Base-by-base conservation (phyloP, 2,329 filamentous ascomycete species). In the Alternaria sp. region DNA sequence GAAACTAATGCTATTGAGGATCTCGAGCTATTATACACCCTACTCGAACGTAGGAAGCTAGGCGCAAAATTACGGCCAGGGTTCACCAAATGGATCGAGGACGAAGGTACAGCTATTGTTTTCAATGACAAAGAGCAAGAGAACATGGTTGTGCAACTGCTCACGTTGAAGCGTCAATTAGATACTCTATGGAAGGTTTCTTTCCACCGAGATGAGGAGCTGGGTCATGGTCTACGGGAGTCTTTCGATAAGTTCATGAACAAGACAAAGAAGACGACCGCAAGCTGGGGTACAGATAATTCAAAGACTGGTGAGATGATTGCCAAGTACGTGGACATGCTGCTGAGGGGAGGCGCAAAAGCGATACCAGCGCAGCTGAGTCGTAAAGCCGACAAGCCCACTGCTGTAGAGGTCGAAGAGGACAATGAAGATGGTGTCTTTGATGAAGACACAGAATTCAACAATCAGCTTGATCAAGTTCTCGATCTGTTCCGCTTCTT, bases 291-390 rank as follows among this genome's bases (percentile, higher is more conserved):
- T 51, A 92, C 91, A 0, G 90, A 93, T 55, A 96, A 93, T 55
- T 92, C 93, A 17, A 98, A 96, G 82, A 92, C 96, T 13, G 95
- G 94, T 49, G 95, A 99, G 80, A 97, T 98, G 93, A 96, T 97
- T 68, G 96, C 95, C 29, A 98, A 97, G 78, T 93, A 98, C 70
- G 90, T 99, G 61, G 95, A 99, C 77, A 84, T 90, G 80, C 83
- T 99, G 21, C 84, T 99, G 31, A 88, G 93, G 54, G 92, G 92
- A 49, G 96, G 95, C 1, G 84, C 94, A 45, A 98, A 96, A 76
- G 89, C 90, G 0, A 85, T 96, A 8, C 92, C 91, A 1, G 84
- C 87, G 42, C 85, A 86, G 23, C 81, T 94, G 8, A 81, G 88
- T 1, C 86, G 88, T 0, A 70, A 71, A 66, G 76, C 77, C 37